Evolutionary conservation across 768 basidiomycete species (phyloP), one percentile per base, ranked within the genome.

Genomic region (Suillus hirtellus): DNA sequence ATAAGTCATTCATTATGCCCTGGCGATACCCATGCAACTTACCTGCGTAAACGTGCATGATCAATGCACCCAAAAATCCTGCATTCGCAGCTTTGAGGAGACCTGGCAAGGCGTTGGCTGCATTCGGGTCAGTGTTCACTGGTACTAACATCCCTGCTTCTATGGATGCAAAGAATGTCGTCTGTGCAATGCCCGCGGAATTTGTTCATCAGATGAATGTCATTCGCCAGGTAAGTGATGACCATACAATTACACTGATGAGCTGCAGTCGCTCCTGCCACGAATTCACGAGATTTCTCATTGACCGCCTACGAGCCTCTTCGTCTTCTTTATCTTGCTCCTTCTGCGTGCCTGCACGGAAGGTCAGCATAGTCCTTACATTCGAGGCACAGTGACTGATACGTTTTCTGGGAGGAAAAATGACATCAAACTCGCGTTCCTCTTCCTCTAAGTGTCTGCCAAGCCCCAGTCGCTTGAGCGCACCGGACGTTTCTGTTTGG

Each of bases 231-330:
- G 6, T 42, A 12, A 21, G 15, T 0, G n/a, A 61, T 19, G 35
- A 34, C 75, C 84, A 68, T 53, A 85, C 86, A 59, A 86, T 85
- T 40, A 88, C 79, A 46, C 79, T 82, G 71, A 88, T 86, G 12
- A 87, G 74, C 72, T 87, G 84, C 49, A 87, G 77, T 47, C 86
- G 77, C 63, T 87, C 86, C 78, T 84, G 82, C 86, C 86, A 88
- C 4, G 84, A 83, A 66, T 81, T 80, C n/a, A 85, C 78, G 3
- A 87, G 77, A 47, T 84, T 81, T 56, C 72, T 79, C 75, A 82
- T 76, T 3, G 81, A 84, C 58, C 79, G 77, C 65, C 74, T 75
- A 44, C 78, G 74, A 14, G 78, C 79, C 62, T 78, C 71, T 9
- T 81, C 82, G 62, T 87, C 86, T 31, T 70, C 73, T 9, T 75